phyloP scores from a whole-genome alignment of 257 asterid genomes.

The Phtheirospermum japonicum region DNA sequence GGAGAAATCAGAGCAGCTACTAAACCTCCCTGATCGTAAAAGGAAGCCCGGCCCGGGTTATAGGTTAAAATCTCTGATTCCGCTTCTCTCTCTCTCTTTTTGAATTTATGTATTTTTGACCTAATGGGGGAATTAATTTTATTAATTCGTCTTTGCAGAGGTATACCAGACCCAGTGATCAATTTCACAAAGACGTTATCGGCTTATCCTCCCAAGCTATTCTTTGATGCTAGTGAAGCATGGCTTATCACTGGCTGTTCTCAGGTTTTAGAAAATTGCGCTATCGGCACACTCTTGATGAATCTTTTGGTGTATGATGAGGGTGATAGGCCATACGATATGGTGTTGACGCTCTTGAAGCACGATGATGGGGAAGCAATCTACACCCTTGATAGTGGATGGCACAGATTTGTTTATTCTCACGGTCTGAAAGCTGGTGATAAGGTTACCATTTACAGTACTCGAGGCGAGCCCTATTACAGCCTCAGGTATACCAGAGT shows the following conservation, averaged over 20 bases:
- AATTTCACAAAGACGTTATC: not conserved
- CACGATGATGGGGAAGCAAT: not conserved
- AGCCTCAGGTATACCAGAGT: not conserved
- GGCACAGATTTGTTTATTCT: not conserved
- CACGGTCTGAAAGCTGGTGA: not conserved
- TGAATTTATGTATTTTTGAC: no score
- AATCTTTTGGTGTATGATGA: not conserved
- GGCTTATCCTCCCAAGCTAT: not conserved
- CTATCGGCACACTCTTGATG: not conserved
- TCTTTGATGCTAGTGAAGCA: not conserved
- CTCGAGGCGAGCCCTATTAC: not conserved
- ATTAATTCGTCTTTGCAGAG: not conserved
- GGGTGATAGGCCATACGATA: not conserved
- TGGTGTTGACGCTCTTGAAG: not conserved
- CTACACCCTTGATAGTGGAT: not conserved
- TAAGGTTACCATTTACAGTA: not conserved
- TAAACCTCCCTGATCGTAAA: no score
- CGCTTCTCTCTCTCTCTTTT: no score
- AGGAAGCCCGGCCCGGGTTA: not conserved
- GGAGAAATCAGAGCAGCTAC: no score
- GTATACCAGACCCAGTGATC: not conserved
- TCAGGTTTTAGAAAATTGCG: not conserved
- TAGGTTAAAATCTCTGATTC: not conserved
- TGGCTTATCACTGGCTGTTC: not conserved
- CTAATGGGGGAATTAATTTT: not conserved